phyloP scores from a whole-genome alignment of 148 eudicot genomes.

The Persicaria tinctoria region DNA sequence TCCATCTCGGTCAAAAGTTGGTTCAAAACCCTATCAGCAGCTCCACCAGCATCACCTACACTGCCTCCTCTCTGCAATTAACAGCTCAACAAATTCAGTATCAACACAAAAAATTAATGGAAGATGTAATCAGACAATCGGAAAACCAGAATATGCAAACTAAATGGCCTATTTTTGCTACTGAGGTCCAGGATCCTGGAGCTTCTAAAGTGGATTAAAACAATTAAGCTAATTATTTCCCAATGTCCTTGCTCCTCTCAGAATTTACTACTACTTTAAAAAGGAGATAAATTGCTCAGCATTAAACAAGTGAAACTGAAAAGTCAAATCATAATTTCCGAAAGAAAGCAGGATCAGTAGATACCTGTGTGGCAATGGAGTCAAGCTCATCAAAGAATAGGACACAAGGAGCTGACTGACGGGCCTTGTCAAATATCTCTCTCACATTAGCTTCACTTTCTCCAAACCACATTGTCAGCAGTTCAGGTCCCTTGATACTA shows the following conservation, averaged over 20 bases:
- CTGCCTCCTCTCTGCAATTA: constrained; percentile 69
- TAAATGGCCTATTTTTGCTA: too few species aligned
- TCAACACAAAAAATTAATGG: not conserved
- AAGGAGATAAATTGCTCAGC: too few species aligned
- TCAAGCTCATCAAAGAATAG: constrained; percentile 85
- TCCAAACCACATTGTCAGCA: constrained; percentile 95
- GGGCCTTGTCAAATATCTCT: constrained; percentile 84
- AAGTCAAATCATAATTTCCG: not conserved
- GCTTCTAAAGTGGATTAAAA: too few species aligned
- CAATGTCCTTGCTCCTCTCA: too few species aligned
- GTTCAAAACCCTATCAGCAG: constrained; percentile 83
- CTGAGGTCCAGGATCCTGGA: too few species aligned
- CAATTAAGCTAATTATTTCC: not conserved
- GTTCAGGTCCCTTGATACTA: constrained; percentile 78
- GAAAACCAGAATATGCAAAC: not conserved
- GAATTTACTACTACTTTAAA: too few species aligned
- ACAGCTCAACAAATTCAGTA: not conserved
- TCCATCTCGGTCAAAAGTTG: constrained; percentile 90
- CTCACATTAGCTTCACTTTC: constrained; percentile 92
- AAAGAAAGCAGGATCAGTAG: not conserved
- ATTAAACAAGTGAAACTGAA: not conserved
- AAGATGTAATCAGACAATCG: not conserved
- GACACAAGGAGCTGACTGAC: constrained; percentile 83
- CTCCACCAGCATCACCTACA: constrained; percentile 91
- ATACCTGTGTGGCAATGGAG: constrained; percentile 88